A percentile compares a stretch with the other conserved stretches of the same genome.
Evolutionary conservation across 2,329 filamentous ascomycete genomes (phyloP).

Genomic region (Diaporthe sp.): DNA sequence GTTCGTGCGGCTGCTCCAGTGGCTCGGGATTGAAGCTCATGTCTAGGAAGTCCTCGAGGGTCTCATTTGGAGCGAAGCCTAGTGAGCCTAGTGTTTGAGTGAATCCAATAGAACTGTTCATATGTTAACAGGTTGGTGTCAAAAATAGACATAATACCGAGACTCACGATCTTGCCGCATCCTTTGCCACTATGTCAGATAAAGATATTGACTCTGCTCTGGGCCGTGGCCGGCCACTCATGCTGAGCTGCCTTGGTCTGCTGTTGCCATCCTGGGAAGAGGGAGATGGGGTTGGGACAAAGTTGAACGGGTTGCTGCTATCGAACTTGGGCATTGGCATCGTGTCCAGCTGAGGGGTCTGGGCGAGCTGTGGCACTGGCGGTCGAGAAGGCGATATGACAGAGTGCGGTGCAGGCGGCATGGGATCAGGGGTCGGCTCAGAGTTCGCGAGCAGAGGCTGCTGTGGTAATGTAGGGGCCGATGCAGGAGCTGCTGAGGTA

Average conservation of each 20-base stretch:
- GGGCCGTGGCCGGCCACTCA: slow-evolving; percentile 33
- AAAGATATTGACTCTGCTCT: slow-evolving; percentile 47
- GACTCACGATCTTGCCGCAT: slow-evolving; percentile 53
- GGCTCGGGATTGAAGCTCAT: slow-evolving; percentile 55
- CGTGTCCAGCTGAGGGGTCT: slow-evolving; percentile 21
- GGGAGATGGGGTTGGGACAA: slow-evolving; percentile 42
- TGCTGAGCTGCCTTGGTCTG: slow-evolving; percentile 38
- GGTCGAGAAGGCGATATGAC: slow-evolving; percentile 31
- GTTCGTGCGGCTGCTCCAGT: slow-evolving; percentile 44
- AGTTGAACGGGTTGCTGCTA: slow-evolving; percentile 36
- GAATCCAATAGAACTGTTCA: slow-evolving; percentile 50
- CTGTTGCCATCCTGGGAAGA: slow-evolving; percentile 43
- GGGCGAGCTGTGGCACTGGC: slow-evolving; percentile 37
- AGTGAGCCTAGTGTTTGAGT: slow-evolving; percentile 54
- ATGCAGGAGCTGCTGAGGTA: slow-evolving; percentile 7
- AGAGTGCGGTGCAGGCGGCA: slow-evolving; percentile 28
- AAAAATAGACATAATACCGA: background rate
- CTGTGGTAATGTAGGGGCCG: slow-evolving; percentile 27
- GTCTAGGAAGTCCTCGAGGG: slow-evolving; percentile 54
- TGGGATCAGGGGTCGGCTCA: slow-evolving; percentile 9
- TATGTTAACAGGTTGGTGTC: slow-evolving; percentile 32
- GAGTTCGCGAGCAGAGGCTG: background rate
- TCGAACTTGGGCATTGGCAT: slow-evolving; percentile 35
- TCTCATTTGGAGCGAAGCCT: slow-evolving; percentile 55
- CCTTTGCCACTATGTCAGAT: slow-evolving; percentile 54